phyloP scores from a whole-genome alignment of 805 yeast genomes.

The Zygosaccharomyces bailii region DNA sequence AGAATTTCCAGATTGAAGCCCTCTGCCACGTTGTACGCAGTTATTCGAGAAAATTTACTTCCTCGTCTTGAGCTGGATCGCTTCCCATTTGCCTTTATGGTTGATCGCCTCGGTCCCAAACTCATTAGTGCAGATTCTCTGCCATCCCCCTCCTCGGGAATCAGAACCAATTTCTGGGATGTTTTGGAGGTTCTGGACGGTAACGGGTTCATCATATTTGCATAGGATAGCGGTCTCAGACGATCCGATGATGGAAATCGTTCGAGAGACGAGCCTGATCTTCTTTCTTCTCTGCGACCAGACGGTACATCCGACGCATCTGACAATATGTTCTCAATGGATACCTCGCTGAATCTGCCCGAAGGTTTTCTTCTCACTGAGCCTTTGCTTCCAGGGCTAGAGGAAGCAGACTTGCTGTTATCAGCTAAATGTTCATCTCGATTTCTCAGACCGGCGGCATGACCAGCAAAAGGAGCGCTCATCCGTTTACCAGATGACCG shows the following conservation, averaged over 20 bases:
- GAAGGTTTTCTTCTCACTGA: conserved; percentile 10
- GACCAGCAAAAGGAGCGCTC: conserved; percentile 77
- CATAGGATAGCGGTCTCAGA: conserved; percentile 17
- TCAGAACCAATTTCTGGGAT: conserved; percentile 79
- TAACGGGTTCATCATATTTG: conserved; percentile 30
- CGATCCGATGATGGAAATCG: conserved; percentile 15
- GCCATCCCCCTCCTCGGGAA: conserved; percentile 53
- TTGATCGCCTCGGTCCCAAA: conserved; percentile 14
- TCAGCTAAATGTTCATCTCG: conserved; percentile 12
- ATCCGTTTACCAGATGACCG: conserved; percentile 53
- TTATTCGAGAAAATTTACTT: conserved; percentile 72
- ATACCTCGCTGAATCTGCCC: conserved; percentile 66
- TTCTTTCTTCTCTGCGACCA: conserved; percentile 48
- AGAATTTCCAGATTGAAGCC: conserved; percentile 65
- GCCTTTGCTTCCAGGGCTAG: conserved; percentile 7
- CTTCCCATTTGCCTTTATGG: conserved; percentile 42
- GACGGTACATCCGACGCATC: conserved; percentile 87
- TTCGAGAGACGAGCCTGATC: conserved; percentile 37
- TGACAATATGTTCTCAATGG: conserved; percentile 74
- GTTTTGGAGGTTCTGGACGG: conserved; percentile 77
- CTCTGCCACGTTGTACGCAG: conserved; percentile 89
- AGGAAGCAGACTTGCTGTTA: conserved; percentile 7
- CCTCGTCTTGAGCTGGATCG: conserved; percentile 28
- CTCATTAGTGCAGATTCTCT: conserved; percentile 10
- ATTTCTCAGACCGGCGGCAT: conserved; percentile 34